Percentiles rank a stretch among this genome's conserved stretches.
Evolutionary conservation across 2,329 filamentous ascomycete genomes (phyloP).

Genomic region (Alternaria sp.): DNA sequence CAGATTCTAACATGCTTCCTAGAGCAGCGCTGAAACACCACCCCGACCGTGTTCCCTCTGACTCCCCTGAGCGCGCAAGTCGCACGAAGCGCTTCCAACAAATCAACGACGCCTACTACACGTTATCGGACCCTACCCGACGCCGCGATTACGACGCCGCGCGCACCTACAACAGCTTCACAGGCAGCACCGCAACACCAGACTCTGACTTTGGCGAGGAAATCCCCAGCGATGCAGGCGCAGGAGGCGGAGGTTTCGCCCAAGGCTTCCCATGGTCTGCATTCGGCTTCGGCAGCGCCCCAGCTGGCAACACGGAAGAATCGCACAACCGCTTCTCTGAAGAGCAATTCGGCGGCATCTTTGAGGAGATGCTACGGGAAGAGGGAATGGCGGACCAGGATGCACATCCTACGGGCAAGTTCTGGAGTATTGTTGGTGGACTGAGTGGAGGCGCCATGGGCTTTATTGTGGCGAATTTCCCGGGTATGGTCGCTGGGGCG

Average conservation of each 20-base stretch:
- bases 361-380: constrained; percentile 64
- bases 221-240: constrained; percentile 47
- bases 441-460: constrained; percentile 88
- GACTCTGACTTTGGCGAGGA: constrained; percentile 61
- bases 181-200: constrained; percentile 55
- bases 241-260: constrained; percentile 24
- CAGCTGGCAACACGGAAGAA: constrained; percentile 56
- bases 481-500: constrained; percentile 85
- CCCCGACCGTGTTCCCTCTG: constrained; percentile 84
- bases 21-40: constrained; percentile 91
- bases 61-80: constrained; percentile 80
- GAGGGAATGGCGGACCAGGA: constrained; percentile 74
- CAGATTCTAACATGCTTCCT: constrained; percentile 18
- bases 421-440: constrained; percentile 88
- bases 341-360: constrained; percentile 81
- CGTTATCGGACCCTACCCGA: constrained; percentile 79
- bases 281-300: constrained; percentile 66
- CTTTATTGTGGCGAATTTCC: constrained; percentile 93
- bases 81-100: constrained; percentile 90
- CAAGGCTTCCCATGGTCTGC: constrained; percentile 78
- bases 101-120: constrained; percentile 93
- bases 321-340: constrained; percentile 68
- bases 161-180: constrained; percentile 63
- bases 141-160: constrained; percentile 86
- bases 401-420: constrained; percentile 70